Conservation (phyloP, 2,329 filamentous ascomycete species). For the Epichloe uncinata region DNA sequence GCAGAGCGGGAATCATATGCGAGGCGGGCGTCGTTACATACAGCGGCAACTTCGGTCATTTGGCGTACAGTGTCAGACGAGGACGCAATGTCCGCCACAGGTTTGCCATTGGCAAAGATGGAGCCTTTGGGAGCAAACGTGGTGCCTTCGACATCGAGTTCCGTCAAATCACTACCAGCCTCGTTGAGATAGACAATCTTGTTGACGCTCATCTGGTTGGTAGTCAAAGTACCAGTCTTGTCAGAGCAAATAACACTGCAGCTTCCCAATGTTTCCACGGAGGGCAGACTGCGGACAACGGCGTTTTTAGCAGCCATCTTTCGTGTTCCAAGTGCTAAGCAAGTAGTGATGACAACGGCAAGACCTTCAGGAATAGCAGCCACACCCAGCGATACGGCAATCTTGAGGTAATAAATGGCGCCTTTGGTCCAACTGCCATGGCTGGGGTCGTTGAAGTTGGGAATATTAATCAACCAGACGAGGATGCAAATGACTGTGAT, state of each 20-base stretch:
- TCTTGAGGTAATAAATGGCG: conserved; percentile 98
- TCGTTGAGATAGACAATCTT: conserved; percentile 77
- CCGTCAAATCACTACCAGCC: conserved; percentile 60
- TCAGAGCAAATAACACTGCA: conserved; percentile 99
- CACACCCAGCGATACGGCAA: conserved; percentile 93
- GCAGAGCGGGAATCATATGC: conserved; percentile 66
- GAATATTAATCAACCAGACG: conserved; percentile 97
- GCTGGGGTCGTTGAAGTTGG: conserved; percentile 88
- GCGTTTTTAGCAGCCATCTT: conserved; percentile 99
- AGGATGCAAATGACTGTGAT: conserved; percentile 94
- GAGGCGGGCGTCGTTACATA: conserved; percentile 83
- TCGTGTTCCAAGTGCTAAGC: conserved; percentile 84
- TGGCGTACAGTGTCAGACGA: conserved; percentile 67
- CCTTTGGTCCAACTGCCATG: conserved; percentile 93
- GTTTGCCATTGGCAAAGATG: conserved; percentile 55
- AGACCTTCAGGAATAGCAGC: conserved; percentile 96
- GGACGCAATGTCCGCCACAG: conserved; percentile 52
- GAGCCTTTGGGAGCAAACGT: conserved; percentile 78
- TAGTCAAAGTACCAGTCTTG: conserved; percentile 96
- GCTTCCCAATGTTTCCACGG: conserved; percentile 93
- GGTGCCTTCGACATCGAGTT: conserved; percentile 82
- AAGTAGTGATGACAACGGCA: conserved; percentile 98
- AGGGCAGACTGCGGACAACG: conserved; percentile 88
- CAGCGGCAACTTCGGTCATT: conserved; percentile 55
- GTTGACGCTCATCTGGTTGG: conserved; percentile 98